A percentile compares a stretch with the other conserved stretches of the same genome.
Conservation (phyloP, 2,329 filamentous ascomycete genomes). For the Verticillium isaacii region DNA sequence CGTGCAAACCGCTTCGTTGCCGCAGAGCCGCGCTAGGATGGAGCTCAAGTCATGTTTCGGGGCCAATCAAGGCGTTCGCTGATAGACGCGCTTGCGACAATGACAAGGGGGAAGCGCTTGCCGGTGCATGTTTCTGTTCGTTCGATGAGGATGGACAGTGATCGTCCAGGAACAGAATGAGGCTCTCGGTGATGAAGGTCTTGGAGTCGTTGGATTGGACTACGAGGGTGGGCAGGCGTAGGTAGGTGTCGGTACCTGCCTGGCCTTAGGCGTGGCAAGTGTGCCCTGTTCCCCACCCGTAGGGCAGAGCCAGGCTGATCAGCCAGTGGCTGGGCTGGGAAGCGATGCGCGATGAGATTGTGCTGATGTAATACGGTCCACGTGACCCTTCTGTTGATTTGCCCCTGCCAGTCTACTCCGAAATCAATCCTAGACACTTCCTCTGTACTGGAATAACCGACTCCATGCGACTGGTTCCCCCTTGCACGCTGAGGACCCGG, state of each 20-base stretch:
- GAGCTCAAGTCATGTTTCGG: background rate
- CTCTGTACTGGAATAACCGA: no score
- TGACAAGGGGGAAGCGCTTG: background rate
- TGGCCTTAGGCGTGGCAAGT: background rate
- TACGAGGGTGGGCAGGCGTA: background rate
- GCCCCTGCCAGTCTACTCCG: no score
- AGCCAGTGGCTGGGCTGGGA: background rate
- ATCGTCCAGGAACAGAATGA: background rate
- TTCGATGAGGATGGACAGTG: background rate
- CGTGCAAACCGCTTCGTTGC: background rate
- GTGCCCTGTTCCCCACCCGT: background rate
- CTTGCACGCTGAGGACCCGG: no score
- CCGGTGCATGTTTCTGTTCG: background rate
- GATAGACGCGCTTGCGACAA: background rate
- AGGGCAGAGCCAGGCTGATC: background rate
- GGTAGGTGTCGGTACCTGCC: no score
- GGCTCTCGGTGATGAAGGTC: background rate
- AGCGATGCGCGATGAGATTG: background rate
- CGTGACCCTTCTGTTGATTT: background rate
- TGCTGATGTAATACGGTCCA: background rate
- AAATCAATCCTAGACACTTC: background rate
- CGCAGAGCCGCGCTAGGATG: background rate
- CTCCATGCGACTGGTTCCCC: no score
- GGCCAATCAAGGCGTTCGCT: background rate
- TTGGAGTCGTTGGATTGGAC: background rate